These are phyloP conservation scores for Paxillus involutus DNA, from an alignment of 768 basidiomycete genomes.

Conservation along the genomic window DNA sequence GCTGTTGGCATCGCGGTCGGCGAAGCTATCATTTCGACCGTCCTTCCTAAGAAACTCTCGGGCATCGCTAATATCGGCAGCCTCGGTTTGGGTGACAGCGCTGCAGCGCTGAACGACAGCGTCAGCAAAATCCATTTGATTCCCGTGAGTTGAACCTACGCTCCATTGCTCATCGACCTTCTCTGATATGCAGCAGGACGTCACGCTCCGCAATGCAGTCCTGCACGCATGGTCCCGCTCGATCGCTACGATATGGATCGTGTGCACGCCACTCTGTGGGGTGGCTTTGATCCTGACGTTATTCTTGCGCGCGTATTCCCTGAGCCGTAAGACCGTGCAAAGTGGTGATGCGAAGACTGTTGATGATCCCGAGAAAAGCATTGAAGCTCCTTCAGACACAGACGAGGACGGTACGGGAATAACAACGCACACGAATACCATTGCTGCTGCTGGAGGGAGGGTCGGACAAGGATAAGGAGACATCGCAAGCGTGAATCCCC, in stretches of 20 bases:
- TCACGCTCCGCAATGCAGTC: slow-evolving; percentile 44
- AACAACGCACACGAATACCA: background rate
- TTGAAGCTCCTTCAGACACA: background rate
- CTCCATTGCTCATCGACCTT: background rate
- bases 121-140: slow-evolving; percentile 32
- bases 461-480: background rate
- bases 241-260: slow-evolving; percentile 64
- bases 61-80: slow-evolving; percentile 30
- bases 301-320: slow-evolving; percentile 59
- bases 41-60: slow-evolving; percentile 35
- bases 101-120: slow-evolving; percentile 42
- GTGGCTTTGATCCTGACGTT: slow-evolving; percentile 51
- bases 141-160: slow-evolving; percentile 11
- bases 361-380: slow-evolving; percentile 33
- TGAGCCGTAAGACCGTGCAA: slow-evolving; percentile 51
- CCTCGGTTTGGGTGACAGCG: slow-evolving; percentile 33
- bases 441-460: background rate
- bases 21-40: slow-evolving; percentile 64
- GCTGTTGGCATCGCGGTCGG: slow-evolving; percentile 71
- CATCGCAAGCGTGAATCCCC: background rate
- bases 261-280: slow-evolving; percentile 57
- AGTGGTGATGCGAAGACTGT: slow-evolving; percentile 24
- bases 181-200: slow-evolving; percentile 39
- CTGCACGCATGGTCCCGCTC: slow-evolving; percentile 64
- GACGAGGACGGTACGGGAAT: background rate